Percentiles rank a stretch among this genome's conserved stretches.
Evolutionary conservation across 805 yeast species (phyloP).

Genomic region (Metschnikowia rubicola): DNA sequence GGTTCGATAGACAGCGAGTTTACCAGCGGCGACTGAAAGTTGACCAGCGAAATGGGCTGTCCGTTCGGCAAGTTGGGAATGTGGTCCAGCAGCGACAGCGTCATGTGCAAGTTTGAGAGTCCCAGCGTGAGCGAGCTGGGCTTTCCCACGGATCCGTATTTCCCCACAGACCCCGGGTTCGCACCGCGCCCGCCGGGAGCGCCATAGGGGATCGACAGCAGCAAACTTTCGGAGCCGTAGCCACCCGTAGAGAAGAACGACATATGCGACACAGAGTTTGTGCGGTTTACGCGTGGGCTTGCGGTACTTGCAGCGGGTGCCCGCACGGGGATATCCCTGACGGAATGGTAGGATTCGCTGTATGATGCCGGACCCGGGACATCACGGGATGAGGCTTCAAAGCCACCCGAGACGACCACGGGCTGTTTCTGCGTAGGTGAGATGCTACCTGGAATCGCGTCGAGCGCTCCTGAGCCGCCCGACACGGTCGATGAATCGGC

Average conservation of each 20-base stretch:
- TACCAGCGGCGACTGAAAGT: conserved; percentile 69
- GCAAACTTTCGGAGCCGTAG: conserved; percentile 42
- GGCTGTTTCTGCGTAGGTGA: conserved; percentile 14
- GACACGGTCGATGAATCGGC: too few relatives aligned
- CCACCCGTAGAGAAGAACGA: conserved; percentile 34
- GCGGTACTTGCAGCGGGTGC: conserved; percentile 16
- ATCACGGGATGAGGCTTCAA: conserved; percentile 11
- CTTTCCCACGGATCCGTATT: conserved; percentile 8
- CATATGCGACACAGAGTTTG: conserved; percentile 38
- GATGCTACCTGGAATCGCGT: conserved; percentile 9
- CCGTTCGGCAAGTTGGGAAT: conserved; percentile 55
- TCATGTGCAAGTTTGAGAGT: conserved; percentile 14
- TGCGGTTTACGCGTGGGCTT: conserved; percentile 42
- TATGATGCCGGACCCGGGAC: conserved; percentile 5
- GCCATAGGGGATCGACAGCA: conserved; percentile 64
- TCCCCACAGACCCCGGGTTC: conserved; percentile 6
- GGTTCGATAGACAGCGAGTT: conserved; percentile 66
- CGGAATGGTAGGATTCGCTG: conserved; percentile 4
- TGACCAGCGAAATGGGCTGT: conserved; percentile 56
- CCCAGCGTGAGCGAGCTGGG: conserved; percentile 7
- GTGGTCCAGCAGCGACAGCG: conserved; percentile 23
- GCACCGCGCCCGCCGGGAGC: conserved; percentile 60
- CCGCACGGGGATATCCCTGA: conserved; percentile 15
- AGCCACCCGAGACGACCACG: conserved; percentile 20
- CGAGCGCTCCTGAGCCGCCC: background rate